Conservation (phyloP, 148 eudicot genomes). For the Polygonum maritimum region DNA sequence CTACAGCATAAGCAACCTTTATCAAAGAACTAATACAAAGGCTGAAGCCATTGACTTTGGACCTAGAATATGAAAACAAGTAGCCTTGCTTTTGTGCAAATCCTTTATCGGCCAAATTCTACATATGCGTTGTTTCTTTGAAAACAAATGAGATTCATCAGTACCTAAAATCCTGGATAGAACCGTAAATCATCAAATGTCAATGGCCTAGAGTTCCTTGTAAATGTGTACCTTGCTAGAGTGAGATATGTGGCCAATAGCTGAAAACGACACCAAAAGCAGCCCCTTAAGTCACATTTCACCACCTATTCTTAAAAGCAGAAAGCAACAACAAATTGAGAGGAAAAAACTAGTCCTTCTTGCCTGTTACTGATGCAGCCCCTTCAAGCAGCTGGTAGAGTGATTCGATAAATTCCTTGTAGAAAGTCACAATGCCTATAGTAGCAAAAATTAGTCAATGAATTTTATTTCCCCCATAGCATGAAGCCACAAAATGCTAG, state of each 20-base stretch:
- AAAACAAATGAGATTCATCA: not conserved
- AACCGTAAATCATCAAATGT: not conserved
- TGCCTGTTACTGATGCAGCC: constrained; percentile 82
- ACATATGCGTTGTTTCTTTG: not conserved
- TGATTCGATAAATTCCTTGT: constrained; percentile 72
- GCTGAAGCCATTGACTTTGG: not conserved
- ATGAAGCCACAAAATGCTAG: not conserved
- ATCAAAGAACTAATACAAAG: constrained; percentile 3
- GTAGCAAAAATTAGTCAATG: not conserved
- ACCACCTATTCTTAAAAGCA: not conserved
- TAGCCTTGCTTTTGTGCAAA: not conserved
- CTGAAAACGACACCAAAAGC: constrained; percentile 46
- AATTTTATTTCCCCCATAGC: not conserved
- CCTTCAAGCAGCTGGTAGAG: constrained; percentile 65
- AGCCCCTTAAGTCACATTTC: constrained; percentile 15
- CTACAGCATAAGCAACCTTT: constrained; percentile 27
- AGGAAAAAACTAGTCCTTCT: constrained; percentile 11
- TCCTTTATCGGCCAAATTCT: not conserved
- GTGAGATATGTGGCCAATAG: constrained; percentile 70
- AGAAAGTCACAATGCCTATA: constrained; percentile 68
- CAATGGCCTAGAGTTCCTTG: not conserved
- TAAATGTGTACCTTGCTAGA: constrained; percentile 52
- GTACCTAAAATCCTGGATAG: not conserved
- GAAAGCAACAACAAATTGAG: constrained; percentile 4
- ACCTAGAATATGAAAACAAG: not conserved